Conservation (phyloP, 1,284 basidiomycete genomes). For the Coriolopsis trogii region DNA sequence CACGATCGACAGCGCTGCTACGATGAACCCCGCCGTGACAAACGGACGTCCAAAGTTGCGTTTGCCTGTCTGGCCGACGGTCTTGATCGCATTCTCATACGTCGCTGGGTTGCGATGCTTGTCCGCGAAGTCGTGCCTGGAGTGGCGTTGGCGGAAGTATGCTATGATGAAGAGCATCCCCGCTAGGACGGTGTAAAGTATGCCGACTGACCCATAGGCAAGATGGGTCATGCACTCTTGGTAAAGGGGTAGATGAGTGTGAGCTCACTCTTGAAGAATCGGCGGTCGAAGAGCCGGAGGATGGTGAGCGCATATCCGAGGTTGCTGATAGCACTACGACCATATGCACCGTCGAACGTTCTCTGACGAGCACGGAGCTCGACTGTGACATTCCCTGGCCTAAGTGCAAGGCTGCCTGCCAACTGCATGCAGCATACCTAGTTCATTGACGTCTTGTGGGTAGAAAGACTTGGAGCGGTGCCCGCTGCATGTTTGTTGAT, state of each 20-base stretch:
- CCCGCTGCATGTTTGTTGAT: conserved; percentile 43
- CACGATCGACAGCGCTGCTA: conserved; percentile 60
- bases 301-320: conserved; percentile 77
- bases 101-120: conserved; percentile 14
- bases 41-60: conserved; percentile 77
- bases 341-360: conserved; percentile 83
- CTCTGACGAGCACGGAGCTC: conserved; percentile 79
- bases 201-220: conserved; percentile 72
- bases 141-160: conserved; percentile 63
- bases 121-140: conserved; percentile 77
- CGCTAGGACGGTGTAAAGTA: conserved; percentile 71
- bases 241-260: conserved; percentile 4
- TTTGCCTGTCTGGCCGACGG: conserved; percentile 59
- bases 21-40: conserved; percentile 78
- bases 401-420: background rate
- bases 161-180: conserved; percentile 61
- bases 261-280: conserved; percentile 68
- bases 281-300: conserved; percentile 72
- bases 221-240: too few relatives aligned
- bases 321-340: conserved; percentile 72
- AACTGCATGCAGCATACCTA: conserved; percentile 32
- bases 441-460: conserved; percentile 61
- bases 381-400: conserved; percentile 38
- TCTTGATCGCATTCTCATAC: conserved; percentile 39
- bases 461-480: conserved; percentile 62